A percentile compares a stretch with the other conserved stretches of the same genome.
Conservation (phyloP, 176 grass and related monocot genomes). For the Raddia distichophylla region DNA sequence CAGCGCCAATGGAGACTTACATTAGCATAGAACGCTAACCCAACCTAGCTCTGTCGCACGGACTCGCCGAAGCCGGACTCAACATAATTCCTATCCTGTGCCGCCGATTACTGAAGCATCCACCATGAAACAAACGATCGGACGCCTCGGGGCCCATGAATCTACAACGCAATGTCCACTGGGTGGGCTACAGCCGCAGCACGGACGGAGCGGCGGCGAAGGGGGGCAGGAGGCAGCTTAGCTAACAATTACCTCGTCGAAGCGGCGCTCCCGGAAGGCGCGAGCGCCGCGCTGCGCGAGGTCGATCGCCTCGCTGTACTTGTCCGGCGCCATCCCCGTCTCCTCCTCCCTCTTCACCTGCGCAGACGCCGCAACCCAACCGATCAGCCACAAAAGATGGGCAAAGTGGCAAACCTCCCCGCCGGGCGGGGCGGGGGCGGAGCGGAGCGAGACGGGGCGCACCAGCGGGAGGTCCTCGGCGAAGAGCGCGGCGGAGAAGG, state of each 20-base stretch:
- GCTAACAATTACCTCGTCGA: conserved; percentile 70
- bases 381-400: not conserved
- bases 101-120: conserved; percentile 11
- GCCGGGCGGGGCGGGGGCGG: not conserved
- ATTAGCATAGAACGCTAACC: not conserved
- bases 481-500: conserved; percentile 53
- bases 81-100: not conserved
- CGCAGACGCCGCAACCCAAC: conserved; percentile 4
- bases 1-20: not conserved
- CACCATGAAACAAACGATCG: not conserved
- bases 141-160: not conserved
- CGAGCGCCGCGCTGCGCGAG: conserved; percentile 57
- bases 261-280: conserved; percentile 62
- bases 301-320: conserved; percentile 65
- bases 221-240: not conserved
- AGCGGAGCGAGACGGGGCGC: conserved; percentile 17
- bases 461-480: conserved; percentile 81
- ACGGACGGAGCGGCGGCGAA: not conserved
- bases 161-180: not conserved
- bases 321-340: conserved; percentile 64
- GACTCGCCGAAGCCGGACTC: not conserved
- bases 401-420: not conserved
- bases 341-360: conserved; percentile 76
- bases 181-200: not conserved
- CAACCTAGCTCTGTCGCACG: not conserved